Evolutionary conservation across 2,329 filamentous ascomycete genomes (phyloP), one percentile per base, ranked within the genome.

Genomic region (Diaporthe longicolla): DNA sequence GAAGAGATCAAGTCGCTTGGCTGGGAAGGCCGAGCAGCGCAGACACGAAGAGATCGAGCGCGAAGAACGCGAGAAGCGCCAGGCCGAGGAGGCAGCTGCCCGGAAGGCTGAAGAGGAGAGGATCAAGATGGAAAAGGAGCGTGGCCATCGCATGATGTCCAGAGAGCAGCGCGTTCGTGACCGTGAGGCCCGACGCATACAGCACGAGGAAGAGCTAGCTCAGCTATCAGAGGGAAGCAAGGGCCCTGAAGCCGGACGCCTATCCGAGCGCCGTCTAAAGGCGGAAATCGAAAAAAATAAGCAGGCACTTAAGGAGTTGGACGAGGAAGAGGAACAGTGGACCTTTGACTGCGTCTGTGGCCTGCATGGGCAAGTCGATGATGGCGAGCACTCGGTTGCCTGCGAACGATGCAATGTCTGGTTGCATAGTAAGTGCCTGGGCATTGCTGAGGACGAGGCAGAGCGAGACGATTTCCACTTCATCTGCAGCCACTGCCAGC

Each of bases 291-390:
- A 95, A 79, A 93, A 89, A 82, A 94, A 92, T 76, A 93, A 93
- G 81, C 92, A 92, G 81, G 94, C 94, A 45, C 86, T 98, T 15
- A 89, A 93, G 77, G 90, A 93, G 71, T 88, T 98, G 32, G 89
- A 88, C 24, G 83, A 86, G 35, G 85, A 91, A 77, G 94, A 97
- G 63, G 94, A 95, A 17, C 91, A 95, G 69, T 98, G 97, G 97
- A 89, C 95, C 52, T 99, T 99, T 78, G 97, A 99, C 81, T 99
- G 97, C 81, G 89, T 94, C 35, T 99, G 97, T 82, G 96, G 96
- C 35, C 89, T 95, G 29, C 92, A 98, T 82, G 97, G 97, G 29
- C 93, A 97, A 78, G 94, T 98, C 74, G 97, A 99, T 79, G 97
- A 98, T 81, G 97, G 97, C 48, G 93, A 94, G 10, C 95, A 98